Conservation (phyloP, 257 asterid genomes). For the Solanum chaucha region DNA sequence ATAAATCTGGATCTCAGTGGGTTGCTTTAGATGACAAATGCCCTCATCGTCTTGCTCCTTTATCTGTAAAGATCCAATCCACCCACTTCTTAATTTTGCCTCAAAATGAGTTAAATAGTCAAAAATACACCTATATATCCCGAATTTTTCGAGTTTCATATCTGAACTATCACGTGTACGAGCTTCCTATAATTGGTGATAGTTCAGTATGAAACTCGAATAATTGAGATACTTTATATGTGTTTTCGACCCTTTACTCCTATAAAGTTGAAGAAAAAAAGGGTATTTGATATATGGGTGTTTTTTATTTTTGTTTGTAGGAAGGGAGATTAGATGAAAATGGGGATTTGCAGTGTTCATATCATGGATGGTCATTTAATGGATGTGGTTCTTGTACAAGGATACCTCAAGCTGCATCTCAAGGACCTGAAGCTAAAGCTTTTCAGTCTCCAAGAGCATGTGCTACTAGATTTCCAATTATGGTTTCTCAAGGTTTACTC, state of each 20-base stretch:
- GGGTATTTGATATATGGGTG: background rate
- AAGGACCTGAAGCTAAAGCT: slow-evolving; percentile 89
- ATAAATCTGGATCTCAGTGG: slow-evolving; percentile 62
- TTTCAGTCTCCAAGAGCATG: slow-evolving; percentile 77
- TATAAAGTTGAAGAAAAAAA: background rate
- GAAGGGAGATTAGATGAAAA: slow-evolving; percentile 98
- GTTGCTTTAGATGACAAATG: slow-evolving; percentile 93
- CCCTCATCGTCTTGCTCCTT: slow-evolving; percentile 97
- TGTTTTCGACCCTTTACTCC: background rate
- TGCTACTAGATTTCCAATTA: slow-evolving; percentile 80
- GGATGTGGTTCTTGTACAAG: slow-evolving; percentile 87
- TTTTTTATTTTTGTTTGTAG: slow-evolving; percentile 24
- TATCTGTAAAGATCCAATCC: slow-evolving; percentile 43
- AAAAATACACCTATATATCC: too few relatives aligned
- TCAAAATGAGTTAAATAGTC: background rate
- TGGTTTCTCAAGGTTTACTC: slow-evolving; percentile 94
- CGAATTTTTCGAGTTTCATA: background rate
- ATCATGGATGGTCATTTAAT: slow-evolving; percentile 96
- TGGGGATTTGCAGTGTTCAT: slow-evolving; percentile 96
- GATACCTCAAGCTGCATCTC: slow-evolving; percentile 89
- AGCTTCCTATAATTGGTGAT: too few relatives aligned
- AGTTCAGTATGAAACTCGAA: background rate
- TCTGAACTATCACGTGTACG: background rate
- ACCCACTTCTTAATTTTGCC: background rate
- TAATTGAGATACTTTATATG: background rate